Percentiles rank a stretch among this genome's conserved stretches.
These are phyloP conservation scores for Backusella liffmaniae DNA, from an alignment of 192 early-diverging fungal species.

Conservation along the genomic window DNA sequence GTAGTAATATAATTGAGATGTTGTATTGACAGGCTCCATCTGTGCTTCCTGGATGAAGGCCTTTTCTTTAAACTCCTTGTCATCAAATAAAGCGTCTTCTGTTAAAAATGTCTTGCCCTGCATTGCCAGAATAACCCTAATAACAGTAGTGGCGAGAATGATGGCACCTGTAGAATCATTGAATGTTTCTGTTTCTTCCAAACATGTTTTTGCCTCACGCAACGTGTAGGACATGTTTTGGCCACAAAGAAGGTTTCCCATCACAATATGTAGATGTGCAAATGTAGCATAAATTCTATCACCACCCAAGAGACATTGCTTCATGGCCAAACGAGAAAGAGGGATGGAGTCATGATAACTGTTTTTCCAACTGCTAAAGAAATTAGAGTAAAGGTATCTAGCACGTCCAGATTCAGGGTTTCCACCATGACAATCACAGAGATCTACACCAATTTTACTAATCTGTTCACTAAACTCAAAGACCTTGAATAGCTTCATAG, in stretches of 20 bases:
- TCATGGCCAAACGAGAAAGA: constrained; percentile 20
- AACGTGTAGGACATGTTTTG: constrained; percentile 18
- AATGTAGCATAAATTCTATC: constrained; percentile 29
- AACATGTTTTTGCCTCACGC: constrained; percentile 28
- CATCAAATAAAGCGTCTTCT: constrained; percentile 19
- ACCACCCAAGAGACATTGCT: constrained; percentile 20
- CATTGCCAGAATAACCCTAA: constrained; percentile 21
- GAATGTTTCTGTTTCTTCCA: constrained; percentile 12
- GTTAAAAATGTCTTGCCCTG: constrained; percentile 35
- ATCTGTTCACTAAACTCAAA: constrained; percentile 32
- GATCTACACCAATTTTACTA: constrained; percentile 22
- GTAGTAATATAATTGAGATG: constrained; percentile 14
- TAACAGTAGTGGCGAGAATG: constrained; percentile 12
- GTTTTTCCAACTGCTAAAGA: constrained; percentile 25
- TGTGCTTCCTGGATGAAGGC: constrained; percentile 2
- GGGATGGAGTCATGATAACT: constrained; percentile 24
- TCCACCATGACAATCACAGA: constrained; percentile 27
- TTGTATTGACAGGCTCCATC: background rate
- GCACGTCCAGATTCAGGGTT: constrained; percentile 27
- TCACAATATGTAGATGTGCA: constrained; percentile 20
- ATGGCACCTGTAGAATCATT: background rate
- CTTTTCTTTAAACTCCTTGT: constrained; percentile 22
- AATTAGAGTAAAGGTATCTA: constrained; percentile 21
- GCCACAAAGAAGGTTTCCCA: constrained; percentile 23
- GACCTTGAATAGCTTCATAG: constrained; percentile 19